A percentile compares a stretch with the other conserved stretches of the same genome.
Conservation (phyloP, 768 basidiomycete genomes). For the Pleurotus djamor region DNA sequence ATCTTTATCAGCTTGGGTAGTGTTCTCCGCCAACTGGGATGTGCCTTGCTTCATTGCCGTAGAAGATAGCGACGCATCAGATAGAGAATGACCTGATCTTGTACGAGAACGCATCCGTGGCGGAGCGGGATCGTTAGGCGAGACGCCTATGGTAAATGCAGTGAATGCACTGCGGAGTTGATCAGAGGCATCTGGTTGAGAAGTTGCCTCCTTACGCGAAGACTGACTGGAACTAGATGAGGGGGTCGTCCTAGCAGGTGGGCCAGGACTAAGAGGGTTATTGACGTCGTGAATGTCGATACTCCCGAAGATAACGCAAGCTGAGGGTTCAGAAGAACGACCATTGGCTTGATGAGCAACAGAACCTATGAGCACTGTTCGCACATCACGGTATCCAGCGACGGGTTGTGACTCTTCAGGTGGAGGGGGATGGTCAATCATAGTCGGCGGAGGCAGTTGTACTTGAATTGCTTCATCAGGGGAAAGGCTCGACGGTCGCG, state of each 20-base stretch:
- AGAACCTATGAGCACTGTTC: background rate
- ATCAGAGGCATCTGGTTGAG: constrained; percentile 16
- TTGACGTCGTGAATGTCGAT: constrained; percentile 30
- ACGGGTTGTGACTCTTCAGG: constrained; percentile 10
- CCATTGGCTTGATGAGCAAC: background rate
- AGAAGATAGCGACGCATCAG: background rate
- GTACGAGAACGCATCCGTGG: constrained; percentile 27
- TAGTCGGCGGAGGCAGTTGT: constrained; percentile 12
- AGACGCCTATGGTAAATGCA: constrained; percentile 43
- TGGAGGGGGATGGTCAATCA: constrained; percentile 10
- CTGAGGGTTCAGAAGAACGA: background rate
- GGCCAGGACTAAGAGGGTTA: constrained; percentile 19
- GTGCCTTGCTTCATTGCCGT: constrained; percentile 11
- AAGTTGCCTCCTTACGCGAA: background rate
- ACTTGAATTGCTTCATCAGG: background rate
- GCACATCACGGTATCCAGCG: constrained; percentile 5
- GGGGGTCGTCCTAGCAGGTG: constrained; percentile 17
- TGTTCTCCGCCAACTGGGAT: background rate
- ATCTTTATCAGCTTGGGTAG: constrained; percentile 11
- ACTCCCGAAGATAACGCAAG: constrained; percentile 51
- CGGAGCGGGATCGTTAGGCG: constrained; percentile 21
- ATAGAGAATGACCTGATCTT: constrained; percentile 17
- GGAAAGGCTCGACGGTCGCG: constrained; percentile 9
- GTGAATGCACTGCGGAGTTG: constrained; percentile 20
- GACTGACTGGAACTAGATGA: background rate